Conservation (phyloP, 257 asterid species). For the Primulina tabacum region DNA sequence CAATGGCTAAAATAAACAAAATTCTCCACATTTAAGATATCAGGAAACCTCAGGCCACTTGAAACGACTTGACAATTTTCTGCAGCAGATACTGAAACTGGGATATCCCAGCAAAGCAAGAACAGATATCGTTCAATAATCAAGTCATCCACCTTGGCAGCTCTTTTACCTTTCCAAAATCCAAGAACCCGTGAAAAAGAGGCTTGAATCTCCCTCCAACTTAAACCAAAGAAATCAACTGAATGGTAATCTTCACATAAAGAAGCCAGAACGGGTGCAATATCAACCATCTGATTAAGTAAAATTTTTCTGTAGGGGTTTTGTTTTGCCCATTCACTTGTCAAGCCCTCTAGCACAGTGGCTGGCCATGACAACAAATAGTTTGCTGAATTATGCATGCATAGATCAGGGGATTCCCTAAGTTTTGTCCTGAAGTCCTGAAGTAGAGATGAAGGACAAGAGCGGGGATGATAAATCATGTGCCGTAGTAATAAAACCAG, state of each 20-base stretch:
- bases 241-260: slow-evolving; percentile 42
- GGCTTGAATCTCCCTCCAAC: slow-evolving; percentile 52
- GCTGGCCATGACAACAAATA: slow-evolving; percentile 73
- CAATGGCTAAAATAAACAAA: slow-evolving; percentile 57
- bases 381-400: slow-evolving; percentile 33
- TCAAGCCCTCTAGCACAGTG: slow-evolving; percentile 50
- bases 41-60: slow-evolving; percentile 40
- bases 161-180: slow-evolving; percentile 69
- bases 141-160: slow-evolving; percentile 67
- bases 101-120: slow-evolving; percentile 91
- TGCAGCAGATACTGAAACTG: slow-evolving; percentile 41
- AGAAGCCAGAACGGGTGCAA: slow-evolving; percentile 67
- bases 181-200: slow-evolving; percentile 56
- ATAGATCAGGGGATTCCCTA: slow-evolving; percentile 55
- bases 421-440: slow-evolving; percentile 71
- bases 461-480: slow-evolving; percentile 62
- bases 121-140: slow-evolving; percentile 81
- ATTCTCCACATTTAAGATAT: slow-evolving; percentile 46
- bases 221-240: slow-evolving; percentile 50
- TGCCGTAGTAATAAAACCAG: slow-evolving; percentile 86
- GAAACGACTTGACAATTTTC: slow-evolving; percentile 40
- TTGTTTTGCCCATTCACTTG: slow-evolving; percentile 39
- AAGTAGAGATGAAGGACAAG: slow-evolving; percentile 76
- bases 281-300: slow-evolving; percentile 77
- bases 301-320: slow-evolving; percentile 39